phyloP scores from a whole-genome alignment of 768 basidiomycete species.

The Infundibulicybe gibba region DNA sequence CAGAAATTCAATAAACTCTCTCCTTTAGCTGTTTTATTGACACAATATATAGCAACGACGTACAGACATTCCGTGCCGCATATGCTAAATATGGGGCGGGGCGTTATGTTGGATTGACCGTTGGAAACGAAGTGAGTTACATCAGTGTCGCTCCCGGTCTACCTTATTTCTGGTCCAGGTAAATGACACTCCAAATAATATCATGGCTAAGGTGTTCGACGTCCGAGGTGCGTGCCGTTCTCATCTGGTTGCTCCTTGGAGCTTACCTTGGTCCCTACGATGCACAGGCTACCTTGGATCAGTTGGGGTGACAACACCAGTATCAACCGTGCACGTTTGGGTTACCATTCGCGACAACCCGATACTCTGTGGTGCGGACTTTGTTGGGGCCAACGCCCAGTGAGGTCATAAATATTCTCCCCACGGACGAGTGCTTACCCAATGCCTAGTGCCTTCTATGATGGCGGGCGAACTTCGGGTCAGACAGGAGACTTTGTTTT shows the following conservation, averaged over 20 bases:
- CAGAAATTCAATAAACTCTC: slow-evolving; percentile 1
- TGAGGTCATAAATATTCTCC: slow-evolving; percentile 8
- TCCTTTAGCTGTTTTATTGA: not conserved
- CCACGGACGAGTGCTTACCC: not conserved
- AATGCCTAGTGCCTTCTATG: slow-evolving; percentile 9
- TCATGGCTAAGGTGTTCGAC: slow-evolving; percentile 31
- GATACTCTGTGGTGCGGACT: slow-evolving; percentile 34
- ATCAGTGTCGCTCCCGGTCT: not conserved
- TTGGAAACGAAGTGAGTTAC: slow-evolving; percentile 29
- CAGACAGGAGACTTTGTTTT: slow-evolving; percentile 10
- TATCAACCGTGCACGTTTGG: slow-evolving; percentile 37
- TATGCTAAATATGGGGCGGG: slow-evolving; percentile 25
- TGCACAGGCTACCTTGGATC: slow-evolving; percentile 24
- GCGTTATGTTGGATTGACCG: slow-evolving; percentile 28
- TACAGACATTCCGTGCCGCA: slow-evolving; percentile 29
- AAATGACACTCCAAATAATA: slow-evolving; percentile 23
- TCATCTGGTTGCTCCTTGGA: too few relatives aligned
- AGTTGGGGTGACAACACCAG: slow-evolving; percentile 27
- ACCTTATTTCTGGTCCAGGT: slow-evolving; percentile 7
- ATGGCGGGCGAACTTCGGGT: slow-evolving; percentile 3
- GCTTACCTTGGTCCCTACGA: too few relatives aligned
- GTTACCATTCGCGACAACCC: slow-evolving; percentile 28
- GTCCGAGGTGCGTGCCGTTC: slow-evolving; percentile 26
- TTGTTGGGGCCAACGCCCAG: slow-evolving; percentile 37
- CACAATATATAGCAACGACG: slow-evolving; percentile 23